Evolutionary conservation across 2,329 filamentous ascomycete species (phyloP).

Genomic region (Penicillium sp.): DNA sequence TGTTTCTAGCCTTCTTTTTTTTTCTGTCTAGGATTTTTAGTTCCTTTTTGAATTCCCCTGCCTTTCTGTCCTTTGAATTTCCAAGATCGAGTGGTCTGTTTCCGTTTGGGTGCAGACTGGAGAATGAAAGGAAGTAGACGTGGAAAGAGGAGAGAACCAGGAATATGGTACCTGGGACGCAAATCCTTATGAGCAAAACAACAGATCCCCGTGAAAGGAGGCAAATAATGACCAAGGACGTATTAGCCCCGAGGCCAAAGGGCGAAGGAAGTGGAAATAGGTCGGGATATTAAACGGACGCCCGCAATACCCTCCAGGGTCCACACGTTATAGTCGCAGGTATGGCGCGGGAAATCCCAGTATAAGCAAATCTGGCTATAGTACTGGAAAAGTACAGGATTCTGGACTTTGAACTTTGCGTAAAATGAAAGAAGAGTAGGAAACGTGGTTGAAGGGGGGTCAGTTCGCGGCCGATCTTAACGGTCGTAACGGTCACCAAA

Average conservation of each 20-base stretch:
- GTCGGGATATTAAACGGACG: slow-evolving; percentile 25
- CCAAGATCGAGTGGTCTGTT: slow-evolving; percentile 8
- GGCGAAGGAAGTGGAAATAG: slow-evolving; percentile 33
- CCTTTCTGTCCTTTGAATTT: not conserved
- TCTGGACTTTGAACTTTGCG: not conserved
- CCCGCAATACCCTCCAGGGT: slow-evolving; percentile 17
- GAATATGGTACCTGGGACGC: slow-evolving; percentile 14
- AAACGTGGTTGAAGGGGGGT: not conserved
- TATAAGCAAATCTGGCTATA: not conserved
- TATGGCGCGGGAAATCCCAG: slow-evolving; percentile 7
- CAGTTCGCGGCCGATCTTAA: slow-evolving; percentile 15
- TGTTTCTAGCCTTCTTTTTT: not conserved
- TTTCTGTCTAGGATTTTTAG: not conserved
- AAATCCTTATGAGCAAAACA: slow-evolving; percentile 10
- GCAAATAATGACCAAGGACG: slow-evolving; percentile 9
- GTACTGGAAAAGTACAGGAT: not conserved
- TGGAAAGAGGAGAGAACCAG: not conserved
- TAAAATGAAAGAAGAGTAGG: not conserved
- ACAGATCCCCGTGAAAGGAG: slow-evolving; percentile 15
- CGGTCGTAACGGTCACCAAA: slow-evolving; percentile 12
- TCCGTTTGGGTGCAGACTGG: slow-evolving; percentile 3
- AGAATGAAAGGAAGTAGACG: too few species aligned
- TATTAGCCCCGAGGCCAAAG: slow-evolving; percentile 22
- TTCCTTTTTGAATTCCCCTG: slow-evolving; percentile 8
- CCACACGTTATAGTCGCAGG: slow-evolving; percentile 17